Base-by-base conservation (phyloP, 345 rosid genomes). In the Aquilaria malaccensis region DNA sequence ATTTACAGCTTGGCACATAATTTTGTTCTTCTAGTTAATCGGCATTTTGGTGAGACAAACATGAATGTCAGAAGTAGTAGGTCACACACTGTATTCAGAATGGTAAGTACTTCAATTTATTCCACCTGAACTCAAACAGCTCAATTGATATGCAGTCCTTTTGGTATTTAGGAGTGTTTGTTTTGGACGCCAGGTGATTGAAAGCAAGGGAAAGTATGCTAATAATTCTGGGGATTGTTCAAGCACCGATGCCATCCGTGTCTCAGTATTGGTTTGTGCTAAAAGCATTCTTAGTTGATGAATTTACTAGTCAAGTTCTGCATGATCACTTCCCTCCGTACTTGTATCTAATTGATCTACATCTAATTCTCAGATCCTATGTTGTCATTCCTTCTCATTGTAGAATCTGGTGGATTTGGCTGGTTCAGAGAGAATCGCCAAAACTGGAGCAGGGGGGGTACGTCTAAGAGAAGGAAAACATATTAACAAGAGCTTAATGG, bases 21-120 rank as follows among this genome's bases (percentile, higher is more conserved):
- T 37, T 1, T 46, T 72, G 22, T 7, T 61, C n/a, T 30, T 50
- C 62, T 67, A 90, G 99, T 69, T 66, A 86, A 90, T 76, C 79
- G 99, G 70, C 96, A 90, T 70, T 94, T 94, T 69, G 96, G 97
- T 0, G 96, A 86, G 85, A 90, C 99, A 70, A 94, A 88, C 73
- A 94, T 94, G 97, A 90, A 90, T 68, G 84, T 79, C 66, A 85
- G 90, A 29, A 94, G 97, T 77, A 90, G 99, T 75, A 90, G 97
- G 68, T 94, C 99, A 30, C 99, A 94, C 81, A 88, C 97, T 9
- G 88, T 94, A 71, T 90, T 94, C 64, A 83, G 97, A 83, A 94
- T 86, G 99, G 99, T 94, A 84, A 10, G 63, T 11, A 59, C 55
- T 13, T 69, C 31, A 37, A 33, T 51, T 43, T 52, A 6, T 37